A percentile compares a stretch with the other conserved stretches of the same genome.
phyloP scores from a whole-genome alignment of 352 stramenopile genomes.

The Pythium volutum region DNA sequence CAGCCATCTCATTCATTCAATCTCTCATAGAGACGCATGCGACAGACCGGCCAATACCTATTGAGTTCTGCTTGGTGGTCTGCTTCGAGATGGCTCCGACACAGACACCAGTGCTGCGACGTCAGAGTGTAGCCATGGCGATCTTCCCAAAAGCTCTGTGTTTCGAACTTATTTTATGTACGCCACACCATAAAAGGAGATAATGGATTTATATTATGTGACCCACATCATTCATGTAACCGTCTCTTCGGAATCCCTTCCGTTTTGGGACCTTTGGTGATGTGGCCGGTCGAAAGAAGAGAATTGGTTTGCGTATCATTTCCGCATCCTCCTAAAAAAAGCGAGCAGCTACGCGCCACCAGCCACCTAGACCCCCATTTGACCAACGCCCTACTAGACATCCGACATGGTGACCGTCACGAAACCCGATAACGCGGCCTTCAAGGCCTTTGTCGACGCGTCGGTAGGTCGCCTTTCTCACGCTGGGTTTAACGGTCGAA shows the following conservation, averaged over 20 bases:
- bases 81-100: too few species aligned
- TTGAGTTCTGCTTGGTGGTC: too few species aligned
- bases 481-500: background rate
- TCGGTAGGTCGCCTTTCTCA: slow-evolving; percentile 37
- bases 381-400: too few species aligned
- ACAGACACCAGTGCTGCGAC: too few species aligned
- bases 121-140: too few species aligned
- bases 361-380: background rate
- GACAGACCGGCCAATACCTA: too few species aligned
- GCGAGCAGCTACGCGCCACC: background rate
- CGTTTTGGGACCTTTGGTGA: background rate
- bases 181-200: too few species aligned
- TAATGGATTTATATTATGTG: background rate
- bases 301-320: slow-evolving; percentile 17
- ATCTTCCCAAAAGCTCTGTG: too few species aligned
- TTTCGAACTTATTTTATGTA: background rate
- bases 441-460: slow-evolving; percentile 77
- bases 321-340: background rate
- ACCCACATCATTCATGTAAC: background rate
- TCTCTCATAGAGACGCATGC: too few species aligned
- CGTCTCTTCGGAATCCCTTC: slow-evolving; percentile 6
- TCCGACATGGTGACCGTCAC: slow-evolving; percentile 9
- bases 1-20: too few species aligned
- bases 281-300: background rate
- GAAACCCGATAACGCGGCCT: slow-evolving; percentile 32